Conservation (phyloP, 139 green algal species). For the Picochlorum costavermella region DNA sequence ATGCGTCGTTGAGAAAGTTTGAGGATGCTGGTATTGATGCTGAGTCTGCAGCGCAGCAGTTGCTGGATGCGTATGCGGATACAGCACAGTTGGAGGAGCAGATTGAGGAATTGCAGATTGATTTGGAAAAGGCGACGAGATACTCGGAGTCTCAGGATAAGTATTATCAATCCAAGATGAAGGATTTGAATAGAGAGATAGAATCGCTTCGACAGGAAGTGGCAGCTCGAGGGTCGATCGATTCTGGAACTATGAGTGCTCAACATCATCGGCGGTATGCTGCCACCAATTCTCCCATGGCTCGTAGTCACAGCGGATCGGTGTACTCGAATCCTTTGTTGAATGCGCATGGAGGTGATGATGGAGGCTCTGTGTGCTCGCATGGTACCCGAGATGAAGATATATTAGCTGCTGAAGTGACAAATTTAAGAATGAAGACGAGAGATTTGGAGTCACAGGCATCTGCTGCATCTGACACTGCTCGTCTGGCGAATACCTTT, state of each 20-base stretch:
- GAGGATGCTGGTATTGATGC: neutral
- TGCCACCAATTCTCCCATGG: neutral
- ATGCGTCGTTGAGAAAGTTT: neutral
- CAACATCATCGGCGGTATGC: neutral
- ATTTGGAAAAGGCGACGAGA: neutral
- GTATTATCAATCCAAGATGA: neutral
- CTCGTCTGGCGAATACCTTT: neutral
- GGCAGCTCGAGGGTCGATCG: neutral
- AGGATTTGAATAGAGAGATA: neutral
- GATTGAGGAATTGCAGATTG: slow-evolving; percentile 2
- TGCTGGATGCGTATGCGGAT: neutral
- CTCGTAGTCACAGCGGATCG: slow-evolving; percentile 3
- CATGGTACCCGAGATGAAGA: neutral
- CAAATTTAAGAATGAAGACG: neutral
- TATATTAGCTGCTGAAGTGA: slow-evolving; percentile 5
- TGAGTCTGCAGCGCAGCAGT: neutral
- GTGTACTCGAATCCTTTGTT: slow-evolving; percentile 1
- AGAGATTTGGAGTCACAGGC: slow-evolving; percentile 1
- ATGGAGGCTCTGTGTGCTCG: neutral
- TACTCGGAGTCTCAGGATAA: neutral
- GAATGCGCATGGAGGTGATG: neutral
- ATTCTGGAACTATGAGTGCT: neutral
- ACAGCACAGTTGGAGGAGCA: neutral
- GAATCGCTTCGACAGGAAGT: no score
- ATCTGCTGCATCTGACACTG: neutral